Conservation (phyloP, 805 yeast species). For the Metschnikowia cubensis region DNA sequence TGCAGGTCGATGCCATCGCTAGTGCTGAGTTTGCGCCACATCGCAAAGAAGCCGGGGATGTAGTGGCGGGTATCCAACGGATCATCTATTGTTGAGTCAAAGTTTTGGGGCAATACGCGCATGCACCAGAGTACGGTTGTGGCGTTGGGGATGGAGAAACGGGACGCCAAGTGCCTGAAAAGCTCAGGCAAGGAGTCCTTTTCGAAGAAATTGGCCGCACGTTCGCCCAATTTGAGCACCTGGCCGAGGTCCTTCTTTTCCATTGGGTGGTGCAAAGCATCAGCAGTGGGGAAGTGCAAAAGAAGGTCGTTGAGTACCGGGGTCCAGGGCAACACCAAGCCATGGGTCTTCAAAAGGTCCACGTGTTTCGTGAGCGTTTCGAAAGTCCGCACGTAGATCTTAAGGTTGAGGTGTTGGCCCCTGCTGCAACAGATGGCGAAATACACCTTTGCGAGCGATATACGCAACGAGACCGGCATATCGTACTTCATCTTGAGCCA, state of each 20-base stretch:
- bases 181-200: conserved; percentile 45
- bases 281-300: conserved; percentile 30
- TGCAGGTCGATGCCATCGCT: conserved; percentile 56
- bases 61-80: conserved; percentile 46
- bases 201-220: conserved; percentile 53
- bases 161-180: conserved; percentile 48
- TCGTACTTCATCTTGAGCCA: conserved; percentile 77
- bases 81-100: conserved; percentile 28
- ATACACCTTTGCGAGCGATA: conserved; percentile 62
- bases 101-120: conserved; percentile 49
- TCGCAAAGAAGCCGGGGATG: conserved; percentile 62
- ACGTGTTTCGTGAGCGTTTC: conserved; percentile 50
- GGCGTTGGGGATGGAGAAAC: conserved; percentile 52
- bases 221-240: conserved; percentile 49
- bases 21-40: conserved; percentile 60
- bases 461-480: conserved; percentile 64
- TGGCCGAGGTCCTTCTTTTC: conserved; percentile 49
- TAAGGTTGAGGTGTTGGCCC: conserved; percentile 63
- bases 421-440: conserved; percentile 67
- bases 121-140: conserved; percentile 49
- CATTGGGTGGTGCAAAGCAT: conserved; percentile 41
- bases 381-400: conserved; percentile 59
- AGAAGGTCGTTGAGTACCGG: conserved; percentile 37
- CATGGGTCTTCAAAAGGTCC: conserved; percentile 33
- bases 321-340: conserved; percentile 50